These are phyloP conservation scores for Annulohypoxylon moriforme DNA, from an alignment of 495 filamentous ascomycete genomes.

Conservation along the genomic window DNA sequence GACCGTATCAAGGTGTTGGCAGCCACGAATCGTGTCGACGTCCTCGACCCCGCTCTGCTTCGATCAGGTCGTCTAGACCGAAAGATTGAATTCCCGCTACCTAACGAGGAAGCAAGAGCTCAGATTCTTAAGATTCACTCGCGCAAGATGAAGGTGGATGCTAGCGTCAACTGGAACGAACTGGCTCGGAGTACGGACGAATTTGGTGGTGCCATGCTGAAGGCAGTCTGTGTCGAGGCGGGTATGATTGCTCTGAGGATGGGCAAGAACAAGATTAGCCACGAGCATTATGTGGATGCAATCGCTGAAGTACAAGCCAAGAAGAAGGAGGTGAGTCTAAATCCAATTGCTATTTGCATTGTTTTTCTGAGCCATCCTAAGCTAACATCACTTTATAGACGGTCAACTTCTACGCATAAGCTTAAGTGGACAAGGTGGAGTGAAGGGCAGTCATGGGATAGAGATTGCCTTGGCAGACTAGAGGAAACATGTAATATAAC, in stretches of 20 bases:
- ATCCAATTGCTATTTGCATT: slow-evolving; percentile 33
- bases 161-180: slow-evolving; percentile 95
- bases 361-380: not conserved
- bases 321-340: slow-evolving; percentile 86
- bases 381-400: slow-evolving; percentile 57
- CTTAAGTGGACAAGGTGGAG: slow-evolving; percentile 56
- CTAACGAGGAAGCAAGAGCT: slow-evolving; percentile 97
- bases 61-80: slow-evolving; percentile 95
- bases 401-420: slow-evolving; percentile 70
- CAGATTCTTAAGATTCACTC: slow-evolving; percentile 98
- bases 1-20: slow-evolving; percentile 99
- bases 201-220: slow-evolving; percentile 96
- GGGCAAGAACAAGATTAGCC: slow-evolving; percentile 92
- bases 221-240: slow-evolving; percentile 98
- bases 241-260: slow-evolving; percentile 98
- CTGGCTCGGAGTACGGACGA: slow-evolving; percentile 98
- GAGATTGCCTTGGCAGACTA: slow-evolving; percentile 17
- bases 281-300: slow-evolving; percentile 99
- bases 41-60: slow-evolving; percentile 93
- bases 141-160: slow-evolving; percentile 97
- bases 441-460: slow-evolving; percentile 31
- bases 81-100: slow-evolving; percentile 99
- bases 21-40: slow-evolving; percentile 97
- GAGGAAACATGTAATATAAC: slow-evolving; percentile 39
- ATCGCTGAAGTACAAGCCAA: slow-evolving; percentile 97